These are phyloP conservation scores for Thielaviopsis populi DNA, from an alignment of 2,329 filamentous ascomycete genomes.

Conservation along the genomic window DNA sequence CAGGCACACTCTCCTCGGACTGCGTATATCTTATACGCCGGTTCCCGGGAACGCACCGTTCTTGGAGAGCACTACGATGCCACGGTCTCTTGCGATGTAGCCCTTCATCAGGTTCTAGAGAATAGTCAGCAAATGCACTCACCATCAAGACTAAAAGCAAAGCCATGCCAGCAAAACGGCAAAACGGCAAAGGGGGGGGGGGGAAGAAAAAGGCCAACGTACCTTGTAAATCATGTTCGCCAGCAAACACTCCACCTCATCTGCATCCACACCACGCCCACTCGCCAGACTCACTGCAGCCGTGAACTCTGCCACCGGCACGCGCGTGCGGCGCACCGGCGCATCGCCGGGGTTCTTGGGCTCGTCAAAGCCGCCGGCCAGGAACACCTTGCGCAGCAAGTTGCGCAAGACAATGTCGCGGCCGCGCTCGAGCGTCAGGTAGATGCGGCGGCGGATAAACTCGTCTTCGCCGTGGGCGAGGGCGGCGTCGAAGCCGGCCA, in stretches of 20 bases:
- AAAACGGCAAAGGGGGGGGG: too few relatives aligned
- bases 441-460: conserved; percentile 85
- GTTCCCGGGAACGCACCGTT: conserved; percentile 88
- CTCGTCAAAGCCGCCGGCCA: conserved; percentile 69
- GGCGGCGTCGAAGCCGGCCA: conserved; percentile 70
- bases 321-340: conserved; percentile 54
- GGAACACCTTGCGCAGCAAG: conserved; percentile 77
- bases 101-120: conserved; percentile 83
- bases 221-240: conserved; percentile 99
- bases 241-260: conserved; percentile 89
- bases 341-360: conserved; percentile 53
- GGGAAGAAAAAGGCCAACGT: too few relatives aligned
- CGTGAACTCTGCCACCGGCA: conserved; percentile 71
- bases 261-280: conserved; percentile 55
- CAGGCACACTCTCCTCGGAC: background rate
- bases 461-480: conserved; percentile 73
- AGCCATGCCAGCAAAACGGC: too few relatives aligned
- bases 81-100: conserved; percentile 83
- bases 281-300: conserved; percentile 67
- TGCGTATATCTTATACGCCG: conserved; percentile 34
- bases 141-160: background rate
- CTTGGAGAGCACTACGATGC: conserved; percentile 85
- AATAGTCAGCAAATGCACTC: background rate
- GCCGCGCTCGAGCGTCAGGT: conserved; percentile 81
- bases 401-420: conserved; percentile 88